Conservation (phyloP, 2,329 filamentous ascomycete genomes). For the Akanthomyces dipterigenus region DNA sequence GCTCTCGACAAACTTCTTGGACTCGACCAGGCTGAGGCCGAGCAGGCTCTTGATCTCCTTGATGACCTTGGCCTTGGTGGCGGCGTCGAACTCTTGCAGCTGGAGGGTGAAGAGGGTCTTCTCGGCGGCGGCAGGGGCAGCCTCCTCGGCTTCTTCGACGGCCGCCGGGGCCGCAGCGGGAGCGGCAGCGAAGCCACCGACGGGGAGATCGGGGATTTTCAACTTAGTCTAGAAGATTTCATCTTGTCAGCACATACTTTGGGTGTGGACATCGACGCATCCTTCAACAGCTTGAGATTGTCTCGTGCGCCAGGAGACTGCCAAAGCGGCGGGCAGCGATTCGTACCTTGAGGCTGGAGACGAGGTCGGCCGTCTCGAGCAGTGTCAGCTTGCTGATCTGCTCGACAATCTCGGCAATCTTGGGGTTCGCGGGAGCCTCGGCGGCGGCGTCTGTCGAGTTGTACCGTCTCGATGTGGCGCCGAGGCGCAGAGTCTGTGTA, state of each 20-base stretch:
- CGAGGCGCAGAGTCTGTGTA: constrained; percentile 39
- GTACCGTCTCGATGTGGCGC: constrained; percentile 63
- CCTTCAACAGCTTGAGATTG: background rate
- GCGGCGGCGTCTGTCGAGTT: constrained; percentile 70
- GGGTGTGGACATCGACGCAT: too few relatives aligned
- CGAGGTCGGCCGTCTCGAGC: constrained; percentile 93
- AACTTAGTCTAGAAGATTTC: constrained; percentile 63
- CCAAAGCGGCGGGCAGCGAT: background rate
- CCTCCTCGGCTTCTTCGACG: constrained; percentile 77
- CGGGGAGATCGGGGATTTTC: constrained; percentile 96
- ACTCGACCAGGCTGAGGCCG: constrained; percentile 92
- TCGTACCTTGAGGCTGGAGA: constrained; percentile 85
- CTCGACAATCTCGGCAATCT: constrained; percentile 92
- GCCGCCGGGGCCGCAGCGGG: constrained; percentile 54
- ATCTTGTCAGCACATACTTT: background rate
- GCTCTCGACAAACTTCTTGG: constrained; percentile 99
- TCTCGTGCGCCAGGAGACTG: background rate
- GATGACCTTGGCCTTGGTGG: constrained; percentile 96
- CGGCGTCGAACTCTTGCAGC: constrained; percentile 81
- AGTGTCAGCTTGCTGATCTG: constrained; percentile 98
- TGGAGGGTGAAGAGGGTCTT: constrained; percentile 97
- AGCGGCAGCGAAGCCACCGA: constrained; percentile 79
- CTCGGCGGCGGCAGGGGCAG: constrained; percentile 83
- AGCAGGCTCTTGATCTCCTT: constrained; percentile 98
- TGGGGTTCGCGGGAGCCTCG: constrained; percentile 62